Evolutionary conservation across 192 early-diverging fungal species (phyloP).

Genomic region (Paraglomus brasilianum): DNA sequence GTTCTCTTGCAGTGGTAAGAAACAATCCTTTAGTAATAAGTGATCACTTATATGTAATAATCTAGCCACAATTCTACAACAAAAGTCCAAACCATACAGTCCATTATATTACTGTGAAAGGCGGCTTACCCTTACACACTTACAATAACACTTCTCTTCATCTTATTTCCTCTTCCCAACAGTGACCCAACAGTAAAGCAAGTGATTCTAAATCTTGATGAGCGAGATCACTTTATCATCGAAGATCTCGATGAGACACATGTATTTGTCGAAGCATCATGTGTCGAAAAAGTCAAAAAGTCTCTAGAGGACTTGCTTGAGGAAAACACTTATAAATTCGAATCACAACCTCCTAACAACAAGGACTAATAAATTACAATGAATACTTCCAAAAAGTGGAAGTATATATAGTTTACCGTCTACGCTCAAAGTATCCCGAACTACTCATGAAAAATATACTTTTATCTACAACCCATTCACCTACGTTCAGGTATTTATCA

Average conservation of each 20-base stretch:
- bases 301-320: conserved; percentile 73
- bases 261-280: conserved; percentile 67
- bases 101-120: too few species aligned
- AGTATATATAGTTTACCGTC: conserved; percentile 33
- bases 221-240: conserved; percentile 69
- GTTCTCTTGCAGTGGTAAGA: too few species aligned
- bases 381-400: neutral
- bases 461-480: conserved; percentile 55
- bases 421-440: conserved; percentile 57
- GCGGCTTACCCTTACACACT: neutral
- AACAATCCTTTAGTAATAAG: too few species aligned
- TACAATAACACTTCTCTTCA: neutral
- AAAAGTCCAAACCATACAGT: too few species aligned
- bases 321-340: conserved; percentile 68
- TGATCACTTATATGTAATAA: too few species aligned
- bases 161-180: neutral
- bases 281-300: conserved; percentile 54
- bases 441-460: conserved; percentile 42
- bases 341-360: conserved; percentile 20
- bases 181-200: conserved; percentile 78
- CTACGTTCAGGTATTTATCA: conserved; percentile 53
- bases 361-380: neutral
- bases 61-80: too few species aligned
- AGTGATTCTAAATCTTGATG: conserved; percentile 69
- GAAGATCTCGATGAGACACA: conserved; percentile 83